These are phyloP conservation scores for Clathrus columnatus DNA, from an alignment of 768 basidiomycete species.

Conservation along the genomic window DNA sequence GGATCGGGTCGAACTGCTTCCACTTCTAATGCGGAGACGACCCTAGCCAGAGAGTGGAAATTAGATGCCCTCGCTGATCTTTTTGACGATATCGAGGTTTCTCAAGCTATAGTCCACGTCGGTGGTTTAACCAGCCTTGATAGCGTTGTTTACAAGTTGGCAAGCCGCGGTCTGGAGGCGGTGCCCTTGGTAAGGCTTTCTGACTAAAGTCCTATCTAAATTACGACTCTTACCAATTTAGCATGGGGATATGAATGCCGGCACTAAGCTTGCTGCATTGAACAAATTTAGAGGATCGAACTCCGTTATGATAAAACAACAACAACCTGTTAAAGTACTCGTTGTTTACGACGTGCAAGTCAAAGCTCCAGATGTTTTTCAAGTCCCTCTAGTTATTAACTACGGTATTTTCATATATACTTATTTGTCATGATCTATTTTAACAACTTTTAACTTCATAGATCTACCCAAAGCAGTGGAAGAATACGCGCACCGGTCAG, in stretches of 20 bases:
- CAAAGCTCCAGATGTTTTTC: constrained; percentile 81
- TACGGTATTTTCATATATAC: constrained; percentile 48
- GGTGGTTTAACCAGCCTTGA: constrained; percentile 83
- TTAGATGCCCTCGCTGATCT: constrained; percentile 85
- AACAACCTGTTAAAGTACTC: constrained; percentile 53
- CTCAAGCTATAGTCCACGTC: constrained; percentile 79
- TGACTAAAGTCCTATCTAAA: neutral
- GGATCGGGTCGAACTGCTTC: constrained; percentile 76
- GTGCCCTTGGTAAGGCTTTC: constrained; percentile 68
- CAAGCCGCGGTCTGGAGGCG: constrained; percentile 77
- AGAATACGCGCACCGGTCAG: constrained; percentile 90
- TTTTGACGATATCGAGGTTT: constrained; percentile 77
- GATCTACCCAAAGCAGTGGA: constrained; percentile 93
- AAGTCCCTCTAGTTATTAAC: constrained; percentile 90
- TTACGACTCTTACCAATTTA: constrained; percentile 22
- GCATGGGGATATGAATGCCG: constrained; percentile 91
- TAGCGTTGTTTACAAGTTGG: constrained; percentile 83
- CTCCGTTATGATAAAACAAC: constrained; percentile 52
- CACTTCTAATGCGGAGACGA: constrained; percentile 64
- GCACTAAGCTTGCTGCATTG: constrained; percentile 70
- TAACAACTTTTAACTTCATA: constrained; percentile 22
- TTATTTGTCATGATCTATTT: too few relatives aligned
- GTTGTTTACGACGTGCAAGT: constrained; percentile 92
- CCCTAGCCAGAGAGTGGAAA: constrained; percentile 90
- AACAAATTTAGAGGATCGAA: constrained; percentile 69